A percentile compares a stretch with the other conserved stretches of the same genome.
Conservation (phyloP, 805 yeast genomes). For the Wickerhamiella allomyrinae region DNA sequence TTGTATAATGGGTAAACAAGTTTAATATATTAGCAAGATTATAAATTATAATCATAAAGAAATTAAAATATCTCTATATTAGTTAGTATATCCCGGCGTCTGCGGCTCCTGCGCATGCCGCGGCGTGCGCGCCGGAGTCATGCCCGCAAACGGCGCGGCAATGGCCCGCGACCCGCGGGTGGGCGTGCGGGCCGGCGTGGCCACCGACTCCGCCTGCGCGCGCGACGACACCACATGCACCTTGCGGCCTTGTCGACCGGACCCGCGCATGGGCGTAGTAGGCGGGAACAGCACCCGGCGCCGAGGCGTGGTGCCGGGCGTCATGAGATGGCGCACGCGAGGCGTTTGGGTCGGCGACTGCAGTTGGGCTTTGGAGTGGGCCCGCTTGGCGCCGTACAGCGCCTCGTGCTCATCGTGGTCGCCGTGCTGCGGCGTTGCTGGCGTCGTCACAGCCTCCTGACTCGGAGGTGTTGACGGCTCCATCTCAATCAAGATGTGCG, state of each 20-base stretch:
- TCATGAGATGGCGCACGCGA: not conserved
- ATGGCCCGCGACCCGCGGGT: too few species aligned
- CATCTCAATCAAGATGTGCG: constrained; percentile 3
- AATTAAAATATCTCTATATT: too few species aligned
- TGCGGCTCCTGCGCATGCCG: too few species aligned
- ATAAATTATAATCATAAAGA: too few species aligned
- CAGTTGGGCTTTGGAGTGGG: not conserved
- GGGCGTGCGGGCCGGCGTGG: not conserved
- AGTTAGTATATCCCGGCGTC: too few species aligned
- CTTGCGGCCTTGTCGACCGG: constrained; percentile 15
- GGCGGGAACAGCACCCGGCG: constrained; percentile 16
- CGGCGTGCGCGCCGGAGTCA: not conserved
- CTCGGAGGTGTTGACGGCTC: constrained; percentile 19
- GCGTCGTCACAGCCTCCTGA: constrained; percentile 7
- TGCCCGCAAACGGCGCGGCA: too few species aligned
- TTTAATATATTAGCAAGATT: too few species aligned
- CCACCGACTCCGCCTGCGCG: not conserved
- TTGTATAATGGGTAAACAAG: too few species aligned
- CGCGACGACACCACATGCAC: not conserved
- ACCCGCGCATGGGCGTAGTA: constrained; percentile 15
- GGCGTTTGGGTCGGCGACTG: not conserved
- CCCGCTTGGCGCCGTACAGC: not conserved
- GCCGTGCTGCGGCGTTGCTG: constrained; percentile 15
- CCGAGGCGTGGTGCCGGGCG: constrained; percentile 11
- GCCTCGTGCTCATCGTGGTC: not conserved